phyloP scores from a whole-genome alignment of 306 rosid genomes.

The Hippophae gyantsensis region DNA sequence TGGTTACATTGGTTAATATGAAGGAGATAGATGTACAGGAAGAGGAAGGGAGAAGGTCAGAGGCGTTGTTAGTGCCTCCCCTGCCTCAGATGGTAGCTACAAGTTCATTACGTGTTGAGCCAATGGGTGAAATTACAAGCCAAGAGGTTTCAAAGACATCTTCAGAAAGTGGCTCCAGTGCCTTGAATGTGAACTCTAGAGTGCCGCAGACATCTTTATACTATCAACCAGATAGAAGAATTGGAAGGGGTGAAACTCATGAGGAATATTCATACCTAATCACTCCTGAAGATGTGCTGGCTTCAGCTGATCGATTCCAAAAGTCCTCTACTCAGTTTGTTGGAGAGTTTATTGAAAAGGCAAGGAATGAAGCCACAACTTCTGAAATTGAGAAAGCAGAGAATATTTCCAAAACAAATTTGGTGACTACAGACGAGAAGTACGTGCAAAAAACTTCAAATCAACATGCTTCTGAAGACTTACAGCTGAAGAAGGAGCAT shows the following conservation, averaged over 20 bases:
- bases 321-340: conserved; percentile 58
- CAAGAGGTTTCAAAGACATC: conserved; percentile 31
- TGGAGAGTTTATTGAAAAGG: conserved; percentile 52
- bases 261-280: conserved; percentile 23
- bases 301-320: conserved; percentile 53
- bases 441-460: conserved; percentile 16
- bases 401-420: conserved; percentile 25
- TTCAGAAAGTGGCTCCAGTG: conserved; percentile 46
- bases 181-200: conserved; percentile 25
- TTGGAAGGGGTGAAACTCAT: conserved; percentile 26
- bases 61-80: conserved; percentile 39
- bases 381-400: conserved; percentile 35
- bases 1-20: conserved; percentile 29
- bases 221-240: conserved; percentile 25
- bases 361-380: conserved; percentile 39
- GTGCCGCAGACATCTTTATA: conserved; percentile 27
- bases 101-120: conserved; percentile 24
- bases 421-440: conserved; percentile 30
- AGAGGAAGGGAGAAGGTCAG: conserved; percentile 32
- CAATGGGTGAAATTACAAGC: conserved; percentile 21
- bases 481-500: conserved; percentile 28
- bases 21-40: conserved; percentile 22
- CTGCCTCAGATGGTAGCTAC: conserved; percentile 41
- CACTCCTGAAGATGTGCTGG: conserved; percentile 55
- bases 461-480: conserved; percentile 28